A percentile compares a stretch with the other conserved stretches of the same genome.
phyloP scores from a whole-genome alignment of 1,284 basidiomycete genomes.

The Mycosarcoma maydis region DNA sequence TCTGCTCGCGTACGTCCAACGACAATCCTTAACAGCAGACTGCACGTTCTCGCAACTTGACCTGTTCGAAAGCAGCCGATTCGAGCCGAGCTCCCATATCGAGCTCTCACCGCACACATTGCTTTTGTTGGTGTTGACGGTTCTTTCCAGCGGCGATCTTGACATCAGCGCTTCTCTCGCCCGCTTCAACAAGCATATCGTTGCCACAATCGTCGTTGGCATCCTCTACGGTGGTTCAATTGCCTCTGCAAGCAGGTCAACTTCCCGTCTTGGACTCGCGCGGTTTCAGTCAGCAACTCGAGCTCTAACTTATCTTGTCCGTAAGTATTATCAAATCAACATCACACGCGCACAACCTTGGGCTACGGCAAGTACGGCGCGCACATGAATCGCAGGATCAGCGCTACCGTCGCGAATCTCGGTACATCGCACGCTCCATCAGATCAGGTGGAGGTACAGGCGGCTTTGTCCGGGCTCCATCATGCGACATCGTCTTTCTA shows the following conservation, averaged over 20 bases:
- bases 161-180: slow-evolving; percentile 1
- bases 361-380: too few relatives aligned
- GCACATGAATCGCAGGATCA: too few relatives aligned
- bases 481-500: too few relatives aligned
- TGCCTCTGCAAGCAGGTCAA: slow-evolving; percentile 3
- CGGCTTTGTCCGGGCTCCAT: too few relatives aligned
- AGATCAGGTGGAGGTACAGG: too few relatives aligned
- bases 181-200: neutral
- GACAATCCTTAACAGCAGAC: too few relatives aligned
- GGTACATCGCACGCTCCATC: too few relatives aligned
- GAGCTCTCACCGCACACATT: slow-evolving; percentile 3
- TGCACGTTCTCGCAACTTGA: neutral
- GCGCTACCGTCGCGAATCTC: too few relatives aligned
- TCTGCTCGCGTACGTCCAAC: too few relatives aligned
- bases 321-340: slow-evolving; percentile 14
- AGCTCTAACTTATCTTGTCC: slow-evolving; percentile 7
- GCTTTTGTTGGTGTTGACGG: neutral
- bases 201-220: neutral
- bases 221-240: slow-evolving; percentile 1
- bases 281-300: neutral
- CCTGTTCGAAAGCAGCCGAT: neutral
- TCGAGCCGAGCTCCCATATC: neutral
- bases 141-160: neutral
- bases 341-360: neutral
- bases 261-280: neutral